Evolutionary conservation across 768 basidiomycete genomes (phyloP).

Genomic region (Mycena latifolia): DNA sequence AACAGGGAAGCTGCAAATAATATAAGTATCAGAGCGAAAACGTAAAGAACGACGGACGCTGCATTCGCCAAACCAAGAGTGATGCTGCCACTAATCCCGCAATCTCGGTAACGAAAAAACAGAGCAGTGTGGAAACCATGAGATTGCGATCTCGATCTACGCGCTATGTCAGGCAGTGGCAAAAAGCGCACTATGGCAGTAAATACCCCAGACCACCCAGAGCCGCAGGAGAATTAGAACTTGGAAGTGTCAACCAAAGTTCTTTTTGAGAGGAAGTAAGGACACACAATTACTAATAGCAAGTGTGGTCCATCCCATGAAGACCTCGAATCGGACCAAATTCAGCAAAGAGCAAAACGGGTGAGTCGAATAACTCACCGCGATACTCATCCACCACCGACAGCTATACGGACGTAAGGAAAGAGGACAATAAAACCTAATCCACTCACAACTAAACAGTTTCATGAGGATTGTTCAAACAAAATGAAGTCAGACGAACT

Average conservation of each 20-base stretch:
- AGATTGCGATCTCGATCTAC: slow-evolving; percentile 32
- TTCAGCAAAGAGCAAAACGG: background rate
- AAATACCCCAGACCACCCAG: slow-evolving; percentile 36
- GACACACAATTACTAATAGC: slow-evolving; percentile 32
- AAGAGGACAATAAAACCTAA: background rate
- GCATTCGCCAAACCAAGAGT: slow-evolving; percentile 22
- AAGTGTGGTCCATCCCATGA: slow-evolving; percentile 24
- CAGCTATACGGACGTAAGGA: slow-evolving; percentile 12
- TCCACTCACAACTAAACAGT: slow-evolving; percentile 29
- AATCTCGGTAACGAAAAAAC: slow-evolving; percentile 19
- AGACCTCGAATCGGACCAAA: slow-evolving; percentile 12
- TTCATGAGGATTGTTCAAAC: background rate
- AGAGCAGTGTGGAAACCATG: slow-evolving; percentile 16
- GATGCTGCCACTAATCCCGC: slow-evolving; percentile 11
- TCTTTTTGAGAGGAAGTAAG: background rate
- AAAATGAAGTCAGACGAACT: background rate
- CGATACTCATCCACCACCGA: slow-evolving; percentile 31
- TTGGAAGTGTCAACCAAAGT: background rate
- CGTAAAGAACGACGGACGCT: slow-evolving; percentile 6
- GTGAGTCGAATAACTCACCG: slow-evolving; percentile 3
- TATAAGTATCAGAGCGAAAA: background rate
- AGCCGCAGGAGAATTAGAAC: slow-evolving; percentile 36
- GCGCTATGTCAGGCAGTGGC: background rate
- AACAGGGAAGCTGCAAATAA: background rate
- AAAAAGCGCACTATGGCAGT: background rate